Evolutionary conservation across 108 stramenopile species (phyloP).

Genomic region (Epipyxis sp.): DNA sequence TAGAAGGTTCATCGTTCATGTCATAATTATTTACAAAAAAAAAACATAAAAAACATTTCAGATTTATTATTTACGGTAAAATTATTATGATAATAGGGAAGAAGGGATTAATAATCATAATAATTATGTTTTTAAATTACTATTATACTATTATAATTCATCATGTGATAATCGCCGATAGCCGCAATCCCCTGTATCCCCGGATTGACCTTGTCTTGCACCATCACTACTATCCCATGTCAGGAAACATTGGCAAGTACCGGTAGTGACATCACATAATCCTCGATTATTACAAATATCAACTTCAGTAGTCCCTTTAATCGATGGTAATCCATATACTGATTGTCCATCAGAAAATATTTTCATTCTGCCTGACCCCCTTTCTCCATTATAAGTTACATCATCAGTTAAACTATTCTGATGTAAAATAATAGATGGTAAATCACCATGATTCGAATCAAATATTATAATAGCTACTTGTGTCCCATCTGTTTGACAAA

Average conservation of each 20-base stretch:
- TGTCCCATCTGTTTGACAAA: conserved; percentile 29
- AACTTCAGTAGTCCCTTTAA: conserved; percentile 42
- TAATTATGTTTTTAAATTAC: too few species aligned
- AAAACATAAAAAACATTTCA: too few species aligned
- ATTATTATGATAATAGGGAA: too few species aligned
- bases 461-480: conserved; percentile 46
- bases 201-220: conserved; percentile 30
- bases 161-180: too few species aligned
- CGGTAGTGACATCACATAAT: conserved; percentile 36
- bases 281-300: conserved; percentile 47
- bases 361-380: conserved; percentile 12
- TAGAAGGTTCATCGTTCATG: too few species aligned
- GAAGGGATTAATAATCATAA: too few species aligned
- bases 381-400: neutral
- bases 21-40: too few species aligned
- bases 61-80: too few species aligned
- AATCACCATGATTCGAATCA: conserved; percentile 48
- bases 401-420: conserved; percentile 30
- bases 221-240: conserved; percentile 50
- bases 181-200: conserved; percentile 50
- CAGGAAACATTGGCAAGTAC: conserved; percentile 46
- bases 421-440: conserved; percentile 37
- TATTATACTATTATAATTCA: too few species aligned
- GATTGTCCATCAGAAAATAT: conserved; percentile 35
- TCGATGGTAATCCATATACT: conserved; percentile 11